phyloP scores from a whole-genome alignment of 225 moss, liverwort and hornwort species.

The Antitrichia curtipendula region DNA sequence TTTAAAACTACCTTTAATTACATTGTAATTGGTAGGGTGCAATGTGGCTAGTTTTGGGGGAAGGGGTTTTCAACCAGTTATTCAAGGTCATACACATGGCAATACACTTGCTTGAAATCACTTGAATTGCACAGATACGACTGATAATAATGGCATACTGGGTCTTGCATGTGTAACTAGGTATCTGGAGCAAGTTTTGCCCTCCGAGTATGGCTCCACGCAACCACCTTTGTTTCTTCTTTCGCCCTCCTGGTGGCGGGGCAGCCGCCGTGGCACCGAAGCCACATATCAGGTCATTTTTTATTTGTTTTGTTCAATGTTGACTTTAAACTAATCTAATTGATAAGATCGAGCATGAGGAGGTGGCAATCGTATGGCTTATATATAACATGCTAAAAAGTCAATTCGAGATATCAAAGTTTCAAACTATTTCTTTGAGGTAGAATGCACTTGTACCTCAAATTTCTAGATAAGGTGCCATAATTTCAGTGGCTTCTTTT shows the following conservation, averaged over 20 bases:
- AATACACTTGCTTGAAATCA: neutral
- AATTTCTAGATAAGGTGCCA: neutral
- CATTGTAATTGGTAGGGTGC: neutral
- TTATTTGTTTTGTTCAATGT: neutral
- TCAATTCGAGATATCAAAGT: neutral
- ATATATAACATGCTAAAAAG: neutral
- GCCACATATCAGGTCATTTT: conserved; percentile 61
- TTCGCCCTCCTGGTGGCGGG: conserved; percentile 67
- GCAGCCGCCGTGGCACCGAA: conserved; percentile 1
- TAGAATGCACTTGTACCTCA: neutral
- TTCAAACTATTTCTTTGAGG: neutral
- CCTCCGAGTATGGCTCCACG: conserved; percentile 77
- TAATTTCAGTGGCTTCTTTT: neutral
- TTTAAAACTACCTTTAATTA: neutral
- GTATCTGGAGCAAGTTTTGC: conserved; percentile 90
- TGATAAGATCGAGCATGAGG: neutral
- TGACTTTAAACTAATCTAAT: neutral
- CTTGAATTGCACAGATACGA: neutral
- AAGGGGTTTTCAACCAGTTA: neutral
- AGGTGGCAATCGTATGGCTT: neutral
- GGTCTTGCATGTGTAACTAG: conserved; percentile 20
- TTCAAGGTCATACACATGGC: neutral
- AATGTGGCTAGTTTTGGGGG: neutral
- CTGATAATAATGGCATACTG: neutral
- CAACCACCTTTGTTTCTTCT: conserved; percentile 62